Evolutionary conservation across 2,329 filamentous ascomycete species (phyloP), one percentile per base, ranked within the genome.

Genomic region (Tolypocladium endophyticum): DNA sequence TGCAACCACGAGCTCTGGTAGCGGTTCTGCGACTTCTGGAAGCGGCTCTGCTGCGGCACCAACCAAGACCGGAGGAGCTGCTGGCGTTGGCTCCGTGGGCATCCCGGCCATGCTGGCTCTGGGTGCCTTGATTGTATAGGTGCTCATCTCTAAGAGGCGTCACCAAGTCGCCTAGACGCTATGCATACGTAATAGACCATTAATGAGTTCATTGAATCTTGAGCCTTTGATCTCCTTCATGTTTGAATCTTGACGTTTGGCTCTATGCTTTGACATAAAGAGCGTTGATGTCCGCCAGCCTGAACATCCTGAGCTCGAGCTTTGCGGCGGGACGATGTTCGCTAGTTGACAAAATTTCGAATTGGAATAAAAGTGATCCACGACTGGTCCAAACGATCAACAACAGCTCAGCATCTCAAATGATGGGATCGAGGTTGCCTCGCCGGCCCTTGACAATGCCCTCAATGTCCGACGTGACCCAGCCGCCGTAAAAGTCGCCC

Each of bases 401-500:
- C 25, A 3, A 16, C 25, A 33, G 12, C 47, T 6, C 47, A 14
- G 7, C 30, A 20, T 43, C 5, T 64, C 59, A 70, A 58, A 75
- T 61, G 18, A 71, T 65, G 12, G 74, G 74, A 57, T 77, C 72
- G 54, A 68, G 68, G 52, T 76, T 77, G 6, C 76, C 76, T 59
- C 71, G 69, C 53, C 67, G 68, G 16, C 74, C 76, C 69, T 79
- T 78, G 60, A 78, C 72, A 55, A 78, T 76, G 36, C 82, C 80
- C 64, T 81, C 79, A 61, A 86, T 77, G 60, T 87, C 83, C 61
- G 77, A 79, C 56, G 82, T 86, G 61, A 83, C 80, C 83, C 84
- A 87, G 2, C 84, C 84, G 30, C 84, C 84, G 70, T 86, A 86
- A 63, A 85, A 86, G 64, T 86, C 83, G 9, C 82, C 82, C 20